Percentiles rank a stretch among this genome's conserved stretches.
These are phyloP conservation scores for Singerocomus rubriflavus DNA, from an alignment of 1,284 basidiomycete genomes.

Conservation along the genomic window DNA sequence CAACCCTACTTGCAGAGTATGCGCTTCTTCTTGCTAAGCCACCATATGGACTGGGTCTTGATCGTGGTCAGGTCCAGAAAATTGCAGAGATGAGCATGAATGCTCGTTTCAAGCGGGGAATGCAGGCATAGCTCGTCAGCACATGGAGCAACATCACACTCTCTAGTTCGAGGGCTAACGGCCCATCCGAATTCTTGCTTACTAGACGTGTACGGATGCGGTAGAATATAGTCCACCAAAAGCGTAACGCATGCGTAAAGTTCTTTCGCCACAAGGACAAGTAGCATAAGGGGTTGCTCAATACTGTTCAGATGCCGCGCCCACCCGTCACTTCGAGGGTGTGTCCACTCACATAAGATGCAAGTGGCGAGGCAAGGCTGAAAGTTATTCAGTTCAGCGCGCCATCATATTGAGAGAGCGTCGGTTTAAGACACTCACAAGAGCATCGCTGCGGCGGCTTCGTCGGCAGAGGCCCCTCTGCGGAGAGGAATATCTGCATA, in stretches of 20 bases:
- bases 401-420: not conserved
- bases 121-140: not conserved
- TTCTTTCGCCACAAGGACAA: not conserved
- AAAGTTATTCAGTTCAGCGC: constrained; percentile 10
- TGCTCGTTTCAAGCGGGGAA: constrained; percentile 39
- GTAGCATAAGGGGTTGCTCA: not conserved
- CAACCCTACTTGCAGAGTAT: constrained; percentile 70
- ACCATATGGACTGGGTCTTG: constrained; percentile 67
- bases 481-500: constrained; percentile 67
- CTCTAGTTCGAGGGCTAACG: not conserved
- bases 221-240: not conserved
- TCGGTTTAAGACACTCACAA: constrained; percentile 50
- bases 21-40: constrained; percentile 67
- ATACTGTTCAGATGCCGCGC: constrained; percentile 50
- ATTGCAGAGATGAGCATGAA: constrained; percentile 65
- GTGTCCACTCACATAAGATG: constrained; percentile 79
- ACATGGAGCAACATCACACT: not conserved
- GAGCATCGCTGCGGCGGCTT: constrained; percentile 70
- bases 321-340: constrained; percentile 81
- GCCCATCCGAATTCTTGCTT: not conserved
- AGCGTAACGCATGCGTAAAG: not conserved
- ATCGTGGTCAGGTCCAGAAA: constrained; percentile 50
- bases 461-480: constrained; percentile 73
- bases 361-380: constrained; percentile 73
- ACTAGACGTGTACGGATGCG: not conserved